Percentiles rank a stretch among this genome's conserved stretches.
Evolutionary conservation across 352 stramenopile species (phyloP).

Genomic region (Globisporangium cederbergense): DNA sequence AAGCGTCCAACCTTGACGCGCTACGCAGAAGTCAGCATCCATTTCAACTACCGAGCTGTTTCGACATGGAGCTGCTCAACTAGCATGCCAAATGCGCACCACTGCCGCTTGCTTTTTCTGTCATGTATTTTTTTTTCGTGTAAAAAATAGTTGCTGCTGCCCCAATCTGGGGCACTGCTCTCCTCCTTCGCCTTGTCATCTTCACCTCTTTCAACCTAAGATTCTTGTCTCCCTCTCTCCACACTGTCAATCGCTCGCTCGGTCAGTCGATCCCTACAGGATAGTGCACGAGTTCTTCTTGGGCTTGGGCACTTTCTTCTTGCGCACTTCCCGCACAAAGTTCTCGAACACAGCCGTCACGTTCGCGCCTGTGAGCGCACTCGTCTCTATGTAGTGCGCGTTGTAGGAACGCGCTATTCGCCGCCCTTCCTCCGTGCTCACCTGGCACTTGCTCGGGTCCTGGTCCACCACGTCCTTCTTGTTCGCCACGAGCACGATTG

Average conservation of each 20-base stretch:
- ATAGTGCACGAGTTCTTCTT: slow-evolving; percentile 74
- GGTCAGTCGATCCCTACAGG: slow-evolving; percentile 27
- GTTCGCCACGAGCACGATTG: slow-evolving; percentile 88
- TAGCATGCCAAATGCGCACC: too few species aligned
- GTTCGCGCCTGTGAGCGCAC: slow-evolving; percentile 79
- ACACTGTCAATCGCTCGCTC: neutral
- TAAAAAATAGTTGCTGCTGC: too few species aligned
- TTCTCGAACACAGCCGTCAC: slow-evolving; percentile 87
- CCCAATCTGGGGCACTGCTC: neutral
- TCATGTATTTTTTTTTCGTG: too few species aligned
- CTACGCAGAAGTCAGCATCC: too few species aligned
- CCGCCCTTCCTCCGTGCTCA: slow-evolving; percentile 80
- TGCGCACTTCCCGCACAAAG: slow-evolving; percentile 82
- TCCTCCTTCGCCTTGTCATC: neutral
- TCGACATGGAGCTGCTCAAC: too few species aligned
- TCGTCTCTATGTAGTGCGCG: slow-evolving; percentile 86
- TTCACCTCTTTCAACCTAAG: neutral
- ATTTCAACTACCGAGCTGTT: too few species aligned
- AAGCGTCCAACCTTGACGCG: too few species aligned
- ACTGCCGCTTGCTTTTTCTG: too few species aligned
- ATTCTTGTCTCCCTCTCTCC: neutral
- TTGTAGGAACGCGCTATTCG: slow-evolving; percentile 86
- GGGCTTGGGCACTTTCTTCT: slow-evolving; percentile 71
- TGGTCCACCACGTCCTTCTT: slow-evolving; percentile 87
- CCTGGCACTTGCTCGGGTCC: slow-evolving; percentile 77